A percentile compares a stretch with the other conserved stretches of the same genome.
These are phyloP conservation scores for Tylopilus rubrobrunneus DNA, from an alignment of 768 basidiomycete species.

Conservation along the genomic window DNA sequence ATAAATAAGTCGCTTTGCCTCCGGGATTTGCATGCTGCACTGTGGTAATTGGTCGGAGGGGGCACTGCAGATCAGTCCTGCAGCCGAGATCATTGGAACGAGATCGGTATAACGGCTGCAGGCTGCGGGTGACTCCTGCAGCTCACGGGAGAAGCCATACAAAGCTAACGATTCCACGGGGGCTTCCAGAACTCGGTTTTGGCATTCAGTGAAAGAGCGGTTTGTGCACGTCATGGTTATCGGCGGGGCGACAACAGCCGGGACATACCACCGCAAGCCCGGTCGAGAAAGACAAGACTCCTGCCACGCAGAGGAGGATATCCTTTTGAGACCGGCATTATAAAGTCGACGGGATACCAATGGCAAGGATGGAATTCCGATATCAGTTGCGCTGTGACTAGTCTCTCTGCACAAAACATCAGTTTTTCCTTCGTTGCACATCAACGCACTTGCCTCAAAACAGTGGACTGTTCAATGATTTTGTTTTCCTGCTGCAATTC, in stretches of 20 bases:
- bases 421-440: background rate
- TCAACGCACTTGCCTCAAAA: constrained; percentile 39
- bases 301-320: constrained; percentile 60
- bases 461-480: constrained; percentile 38
- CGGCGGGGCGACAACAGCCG: constrained; percentile 82
- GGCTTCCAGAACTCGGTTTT: constrained; percentile 56
- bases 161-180: constrained; percentile 73
- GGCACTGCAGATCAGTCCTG: constrained; percentile 67
- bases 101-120: constrained; percentile 43
- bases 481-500: constrained; percentile 43
- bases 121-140: constrained; percentile 55
- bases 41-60: constrained; percentile 70
- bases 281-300: constrained; percentile 80
- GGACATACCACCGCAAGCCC: constrained; percentile 79
- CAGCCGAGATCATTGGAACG: constrained; percentile 57
- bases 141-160: constrained; percentile 75
- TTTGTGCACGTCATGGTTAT: constrained; percentile 70
- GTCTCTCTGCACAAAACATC: constrained; percentile 19
- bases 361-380: constrained; percentile 15
- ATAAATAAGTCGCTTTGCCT: constrained; percentile 90
- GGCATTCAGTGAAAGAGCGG: constrained; percentile 74
- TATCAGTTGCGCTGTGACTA: constrained; percentile 15
- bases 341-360: constrained; percentile 32
- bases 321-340: constrained; percentile 50
- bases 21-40: constrained; percentile 88